phyloP scores from a whole-genome alignment of 164 flowering plant genomes.

The Brasenia schreberi region DNA sequence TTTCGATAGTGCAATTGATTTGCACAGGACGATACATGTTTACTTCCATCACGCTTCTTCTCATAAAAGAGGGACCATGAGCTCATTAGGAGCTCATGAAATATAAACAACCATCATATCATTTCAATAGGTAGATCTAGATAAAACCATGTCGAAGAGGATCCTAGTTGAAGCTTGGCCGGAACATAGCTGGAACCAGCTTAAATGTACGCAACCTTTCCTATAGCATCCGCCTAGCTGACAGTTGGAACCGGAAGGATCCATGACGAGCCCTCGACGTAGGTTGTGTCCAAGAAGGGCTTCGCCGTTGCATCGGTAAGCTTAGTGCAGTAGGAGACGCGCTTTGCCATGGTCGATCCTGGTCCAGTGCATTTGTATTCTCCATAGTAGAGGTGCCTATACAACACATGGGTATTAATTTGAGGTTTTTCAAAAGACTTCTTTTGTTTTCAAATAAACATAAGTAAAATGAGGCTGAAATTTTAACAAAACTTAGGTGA shows the following conservation, averaged over 20 bases:
- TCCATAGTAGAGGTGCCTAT: conserved; percentile 19
- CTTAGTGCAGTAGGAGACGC: conserved; percentile 5
- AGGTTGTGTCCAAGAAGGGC: conserved; percentile 11
- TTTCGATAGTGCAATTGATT: too few relatives aligned
- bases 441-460: too few relatives aligned
- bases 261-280: conserved; percentile 8
- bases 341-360: conserved; percentile 6
- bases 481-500: too few relatives aligned
- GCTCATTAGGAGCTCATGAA: too few relatives aligned
- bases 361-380: conserved; percentile 15
- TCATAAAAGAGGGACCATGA: too few relatives aligned
- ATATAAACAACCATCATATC: too few relatives aligned
- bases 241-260: conserved; percentile 11
- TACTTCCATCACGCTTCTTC: too few relatives aligned
- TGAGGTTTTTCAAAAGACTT: background rate
- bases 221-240: background rate
- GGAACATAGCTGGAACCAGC: background rate
- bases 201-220: background rate
- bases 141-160: too few relatives aligned
- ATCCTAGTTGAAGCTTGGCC: background rate
- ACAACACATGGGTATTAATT: background rate
- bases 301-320: conserved; percentile 8
- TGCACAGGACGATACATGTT: too few relatives aligned
- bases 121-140: too few relatives aligned
- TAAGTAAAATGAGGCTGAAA: too few relatives aligned